Conservation (phyloP, 192 early-diverging fungal genomes). For the Coemansia sp. region DNA sequence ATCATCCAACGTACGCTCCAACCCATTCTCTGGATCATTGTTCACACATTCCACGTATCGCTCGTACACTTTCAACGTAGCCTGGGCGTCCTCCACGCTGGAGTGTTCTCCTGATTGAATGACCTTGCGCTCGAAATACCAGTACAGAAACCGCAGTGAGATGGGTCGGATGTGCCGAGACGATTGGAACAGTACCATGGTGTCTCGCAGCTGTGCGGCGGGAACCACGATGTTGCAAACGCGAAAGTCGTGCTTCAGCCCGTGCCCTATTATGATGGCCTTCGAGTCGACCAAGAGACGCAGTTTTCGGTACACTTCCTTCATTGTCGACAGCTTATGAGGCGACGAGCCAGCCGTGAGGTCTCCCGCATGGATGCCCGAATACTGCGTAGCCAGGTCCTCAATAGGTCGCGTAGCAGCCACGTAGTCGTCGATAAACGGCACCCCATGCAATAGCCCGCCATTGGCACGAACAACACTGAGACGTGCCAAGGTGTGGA, state of each 20-base stretch:
- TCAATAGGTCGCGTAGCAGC: conserved; percentile 77
- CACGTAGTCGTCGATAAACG: conserved; percentile 98
- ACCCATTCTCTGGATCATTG: conserved; percentile 61
- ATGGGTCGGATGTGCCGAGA: conserved; percentile 47
- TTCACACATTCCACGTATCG: conserved; percentile 68
- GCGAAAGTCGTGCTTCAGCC: conserved; percentile 92
- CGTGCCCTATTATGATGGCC: conserved; percentile 93
- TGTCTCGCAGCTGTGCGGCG: conserved; percentile 84
- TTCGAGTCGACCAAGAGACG: conserved; percentile 86
- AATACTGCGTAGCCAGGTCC: conserved; percentile 91
- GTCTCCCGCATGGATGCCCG: conserved; percentile 91
- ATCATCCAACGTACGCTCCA: conserved; percentile 57
- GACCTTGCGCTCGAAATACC: conserved; percentile 76
- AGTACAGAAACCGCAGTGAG: conserved; percentile 87
- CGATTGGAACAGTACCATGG: conserved; percentile 85
- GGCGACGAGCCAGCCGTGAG: conserved; percentile 69
- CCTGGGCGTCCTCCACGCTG: conserved; percentile 89
- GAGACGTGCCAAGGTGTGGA: conserved; percentile 83
- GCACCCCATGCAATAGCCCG: conserved; percentile 66
- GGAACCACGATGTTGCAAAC: conserved; percentile 91
- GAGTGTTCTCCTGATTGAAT: conserved; percentile 91
- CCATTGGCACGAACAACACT: conserved; percentile 81
- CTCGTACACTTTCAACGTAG: conserved; percentile 81
- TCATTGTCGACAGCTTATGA: conserved; percentile 82
- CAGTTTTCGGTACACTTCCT: conserved; percentile 91